These are phyloP conservation scores for Raffaelea albimanens DNA, from an alignment of 2,329 filamentous ascomycete genomes.

Conservation along the genomic window DNA sequence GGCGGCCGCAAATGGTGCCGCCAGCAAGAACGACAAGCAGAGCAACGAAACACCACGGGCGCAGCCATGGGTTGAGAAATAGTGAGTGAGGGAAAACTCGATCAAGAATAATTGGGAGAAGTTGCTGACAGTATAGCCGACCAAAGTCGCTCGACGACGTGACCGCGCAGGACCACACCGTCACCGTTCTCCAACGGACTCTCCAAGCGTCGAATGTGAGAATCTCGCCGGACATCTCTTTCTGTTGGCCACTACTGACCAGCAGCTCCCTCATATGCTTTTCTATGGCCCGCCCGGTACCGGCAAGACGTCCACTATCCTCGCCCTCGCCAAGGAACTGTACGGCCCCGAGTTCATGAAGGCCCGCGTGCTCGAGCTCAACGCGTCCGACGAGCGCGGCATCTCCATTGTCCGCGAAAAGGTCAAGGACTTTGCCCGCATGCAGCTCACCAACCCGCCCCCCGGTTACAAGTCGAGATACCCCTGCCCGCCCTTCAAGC, in stretches of 20 bases:
- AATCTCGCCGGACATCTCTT: constrained; percentile 16
- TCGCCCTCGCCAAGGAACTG: constrained; percentile 93
- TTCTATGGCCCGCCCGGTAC: constrained; percentile 98
- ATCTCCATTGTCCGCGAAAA: constrained; percentile 96
- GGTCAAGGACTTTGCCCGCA: constrained; percentile 95
- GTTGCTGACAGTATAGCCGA: constrained; percentile 47
- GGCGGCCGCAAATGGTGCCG: constrained; percentile 54
- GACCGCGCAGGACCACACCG: constrained; percentile 93
- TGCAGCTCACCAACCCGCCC: constrained; percentile 80
- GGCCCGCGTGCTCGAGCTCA: constrained; percentile 92
- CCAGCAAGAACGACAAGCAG: constrained; percentile 55
- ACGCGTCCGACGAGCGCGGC: constrained; percentile 96
- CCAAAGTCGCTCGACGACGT: constrained; percentile 93
- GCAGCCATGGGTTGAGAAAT: constrained; percentile 99
- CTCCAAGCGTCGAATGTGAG: constrained; percentile 83
- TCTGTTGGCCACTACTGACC: background rate
- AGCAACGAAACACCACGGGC: constrained; percentile 54
- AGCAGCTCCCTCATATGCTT: constrained; percentile 92
- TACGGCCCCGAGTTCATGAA: constrained; percentile 93
- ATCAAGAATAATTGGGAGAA: constrained; percentile 18
- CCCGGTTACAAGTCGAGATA: constrained; percentile 61
- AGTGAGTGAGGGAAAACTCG: constrained; percentile 44
- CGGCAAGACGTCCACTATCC: constrained; percentile 94
- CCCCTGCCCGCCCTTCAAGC: constrained; percentile 96
- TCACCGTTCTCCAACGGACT: constrained; percentile 83